Evolutionary conservation across 1,284 basidiomycete genomes (phyloP).

Genomic region (Heterobasidion parviporum): DNA sequence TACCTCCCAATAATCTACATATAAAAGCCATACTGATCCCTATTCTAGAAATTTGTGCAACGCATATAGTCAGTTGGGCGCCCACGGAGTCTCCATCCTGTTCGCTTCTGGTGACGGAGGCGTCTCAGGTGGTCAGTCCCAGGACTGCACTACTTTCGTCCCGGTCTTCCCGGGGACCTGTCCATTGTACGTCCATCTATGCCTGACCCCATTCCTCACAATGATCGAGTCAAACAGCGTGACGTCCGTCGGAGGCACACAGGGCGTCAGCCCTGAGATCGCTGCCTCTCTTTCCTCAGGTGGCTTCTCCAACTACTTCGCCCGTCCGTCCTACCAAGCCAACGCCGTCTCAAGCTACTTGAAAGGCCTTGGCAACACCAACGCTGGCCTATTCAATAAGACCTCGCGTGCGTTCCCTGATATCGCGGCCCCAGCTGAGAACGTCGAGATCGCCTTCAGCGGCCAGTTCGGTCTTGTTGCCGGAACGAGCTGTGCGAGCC

Average conservation of each 20-base stretch:
- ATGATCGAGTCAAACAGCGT: background rate
- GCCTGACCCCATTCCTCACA: background rate
- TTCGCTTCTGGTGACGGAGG: constrained; percentile 14
- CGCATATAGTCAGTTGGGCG: constrained; percentile 3
- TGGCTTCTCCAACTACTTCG: constrained; percentile 24
- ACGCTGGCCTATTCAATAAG: constrained; percentile 16
- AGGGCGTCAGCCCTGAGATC: constrained; percentile 22
- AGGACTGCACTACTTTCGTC: constrained; percentile 1
- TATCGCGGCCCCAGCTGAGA: constrained; percentile 51
- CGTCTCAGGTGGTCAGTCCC: constrained; percentile 15
- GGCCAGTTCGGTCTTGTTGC: constrained; percentile 36
- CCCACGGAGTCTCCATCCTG: constrained; percentile 4
- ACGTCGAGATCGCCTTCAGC: constrained; percentile 55
- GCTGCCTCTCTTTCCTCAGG: background rate
- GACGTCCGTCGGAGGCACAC: constrained; percentile 14
- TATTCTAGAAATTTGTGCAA: constrained; percentile 1
- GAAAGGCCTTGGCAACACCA: constrained; percentile 17
- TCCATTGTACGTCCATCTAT: background rate
- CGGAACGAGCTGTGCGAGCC: constrained; percentile 52
- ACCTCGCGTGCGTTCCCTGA: constrained; percentile 22
- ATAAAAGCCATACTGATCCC: background rate
- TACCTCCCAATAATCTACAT: background rate
- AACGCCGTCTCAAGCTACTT: constrained; percentile 23
- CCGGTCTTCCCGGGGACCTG: background rate
- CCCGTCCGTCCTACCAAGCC: constrained; percentile 29